Base-by-base conservation (phyloP, 2,329 filamentous ascomycete genomes). In the Nemania sp. region DNA sequence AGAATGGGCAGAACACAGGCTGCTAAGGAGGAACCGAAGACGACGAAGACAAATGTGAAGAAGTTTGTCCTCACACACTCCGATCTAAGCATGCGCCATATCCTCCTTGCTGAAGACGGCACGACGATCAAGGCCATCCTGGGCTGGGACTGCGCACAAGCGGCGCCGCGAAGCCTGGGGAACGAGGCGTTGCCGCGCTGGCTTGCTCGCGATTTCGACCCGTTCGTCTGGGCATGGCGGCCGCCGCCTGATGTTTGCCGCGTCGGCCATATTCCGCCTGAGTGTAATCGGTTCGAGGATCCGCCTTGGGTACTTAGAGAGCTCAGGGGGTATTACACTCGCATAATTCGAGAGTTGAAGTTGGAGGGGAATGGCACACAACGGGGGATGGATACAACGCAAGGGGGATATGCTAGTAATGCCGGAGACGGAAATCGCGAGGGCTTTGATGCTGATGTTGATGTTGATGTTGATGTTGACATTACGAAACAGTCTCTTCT, bases 201-300 rank as follows among this genome's bases (percentile, higher is more conserved):
- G 74, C 72, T 75, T 18, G 67, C 73, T 2, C 66, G 74, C 20
- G 75, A 77, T 41, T 73, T 73, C 45, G 71, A 76, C 54, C 73
- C 74, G 6, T 73, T 73, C 38, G 47, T 68, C 22, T 75, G 71
- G 63, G 60, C 67, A 35, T 76, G 74, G 74, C 29, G 22, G 27
- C 73, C 73, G 32, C 43, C 66, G 18, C 29, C 61, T 20, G 69
- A 71, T 2, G 57, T 66, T 20, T 70, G 72, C 71, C 55, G 69
- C 1, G 5, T 3, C 3, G 32, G 49, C 15, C 62, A 66, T 27
- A 47, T 6, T 15, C 55, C 32, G 11, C 53, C 54, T 6, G 58
- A 38, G 22, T 57, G 59, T n/a, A 70, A 68, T 20, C 52, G 65
- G 8, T 65, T 64, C 26, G 74, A 76, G 43, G 72, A 75, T 57